These are phyloP conservation scores for Stellera chamaejasme DNA, from an alignment of 345 rosid species.

Conservation along the genomic window DNA sequence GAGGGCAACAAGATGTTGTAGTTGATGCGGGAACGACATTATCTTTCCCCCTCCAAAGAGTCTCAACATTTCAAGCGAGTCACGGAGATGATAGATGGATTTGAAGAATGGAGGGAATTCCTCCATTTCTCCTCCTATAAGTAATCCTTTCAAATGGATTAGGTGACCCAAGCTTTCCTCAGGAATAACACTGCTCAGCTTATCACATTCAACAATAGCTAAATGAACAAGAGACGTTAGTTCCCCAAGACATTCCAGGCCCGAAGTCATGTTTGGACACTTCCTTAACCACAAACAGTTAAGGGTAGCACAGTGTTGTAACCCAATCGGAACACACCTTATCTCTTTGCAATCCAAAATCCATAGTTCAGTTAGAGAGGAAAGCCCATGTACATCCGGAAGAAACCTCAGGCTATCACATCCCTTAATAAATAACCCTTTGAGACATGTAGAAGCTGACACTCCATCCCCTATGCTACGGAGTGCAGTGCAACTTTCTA, in stretches of 20 bases:
- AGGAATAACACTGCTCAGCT: too few species aligned
- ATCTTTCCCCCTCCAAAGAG: conserved; percentile 1
- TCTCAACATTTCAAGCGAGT: background rate
- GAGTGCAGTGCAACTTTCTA: background rate
- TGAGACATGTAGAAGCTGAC: background rate
- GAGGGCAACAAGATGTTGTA: conserved; percentile 6
- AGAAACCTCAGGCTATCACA: background rate
- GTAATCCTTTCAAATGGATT: background rate
- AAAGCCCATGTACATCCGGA: background rate
- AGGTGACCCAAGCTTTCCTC: too few species aligned
- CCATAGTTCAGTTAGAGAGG: background rate
- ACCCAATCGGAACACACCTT: background rate
- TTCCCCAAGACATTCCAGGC: too few species aligned
- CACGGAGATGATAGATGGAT: conserved; percentile 1
- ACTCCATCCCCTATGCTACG: background rate
- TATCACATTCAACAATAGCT: too few species aligned
- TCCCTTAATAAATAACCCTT: background rate
- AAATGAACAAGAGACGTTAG: too few species aligned
- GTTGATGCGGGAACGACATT: conserved; percentile 5
- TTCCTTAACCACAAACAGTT: background rate
- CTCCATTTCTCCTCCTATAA: background rate
- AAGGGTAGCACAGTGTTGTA: background rate
- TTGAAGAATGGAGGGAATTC: conserved; percentile 5
- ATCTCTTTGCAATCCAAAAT: background rate
- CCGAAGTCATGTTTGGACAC: background rate